A percentile compares a stretch with the other conserved stretches of the same genome.
These are phyloP conservation scores for Epichloe glyceriae DNA, from an alignment of 2,329 filamentous ascomycete genomes.

Conservation along the genomic window DNA sequence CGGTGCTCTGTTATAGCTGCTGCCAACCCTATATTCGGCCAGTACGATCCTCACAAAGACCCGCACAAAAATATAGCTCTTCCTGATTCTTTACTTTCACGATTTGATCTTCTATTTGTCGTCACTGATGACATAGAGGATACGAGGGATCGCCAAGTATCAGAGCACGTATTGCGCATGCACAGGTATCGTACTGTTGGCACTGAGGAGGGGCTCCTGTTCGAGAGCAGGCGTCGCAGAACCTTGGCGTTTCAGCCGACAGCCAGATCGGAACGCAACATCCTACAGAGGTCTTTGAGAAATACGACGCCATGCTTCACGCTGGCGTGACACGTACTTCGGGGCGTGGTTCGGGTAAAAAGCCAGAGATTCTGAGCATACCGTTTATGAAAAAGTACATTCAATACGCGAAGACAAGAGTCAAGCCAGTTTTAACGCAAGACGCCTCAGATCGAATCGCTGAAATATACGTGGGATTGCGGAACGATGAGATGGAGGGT, in stretches of 20 bases:
- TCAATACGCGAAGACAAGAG: constrained; percentile 86
- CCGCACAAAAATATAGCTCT: constrained; percentile 97
- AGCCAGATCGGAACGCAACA: constrained; percentile 59
- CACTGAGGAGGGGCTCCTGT: constrained; percentile 86
- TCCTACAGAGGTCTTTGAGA: constrained; percentile 85
- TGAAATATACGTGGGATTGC: constrained; percentile 76
- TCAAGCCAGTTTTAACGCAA: constrained; percentile 83
- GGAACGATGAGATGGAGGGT: constrained; percentile 91
- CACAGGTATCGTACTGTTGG: constrained; percentile 88
- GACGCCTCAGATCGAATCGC: constrained; percentile 87
- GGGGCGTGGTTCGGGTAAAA: constrained; percentile 60
- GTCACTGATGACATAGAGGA: constrained; percentile 98
- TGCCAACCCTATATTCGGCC: constrained; percentile 93
- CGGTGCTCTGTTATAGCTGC: constrained; percentile 93
- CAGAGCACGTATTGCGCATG: constrained; percentile 95
- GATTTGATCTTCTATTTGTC: constrained; percentile 96
- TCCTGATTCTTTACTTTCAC: constrained; percentile 88
- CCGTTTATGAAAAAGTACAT: constrained; percentile 99
- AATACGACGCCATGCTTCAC: constrained; percentile 92
- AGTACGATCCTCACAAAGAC: constrained; percentile 97
- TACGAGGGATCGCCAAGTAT: constrained; percentile 76
- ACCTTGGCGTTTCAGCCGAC: constrained; percentile 76
- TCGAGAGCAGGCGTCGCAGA: constrained; percentile 73
- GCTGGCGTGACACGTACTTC: constrained; percentile 71
- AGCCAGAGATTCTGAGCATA: constrained; percentile 82